Percentiles rank a stretch among this genome's conserved stretches.
These are phyloP conservation scores for Cucumis melo DNA, from an alignment of 306 rosid genomes.

Conservation along the genomic window DNA sequence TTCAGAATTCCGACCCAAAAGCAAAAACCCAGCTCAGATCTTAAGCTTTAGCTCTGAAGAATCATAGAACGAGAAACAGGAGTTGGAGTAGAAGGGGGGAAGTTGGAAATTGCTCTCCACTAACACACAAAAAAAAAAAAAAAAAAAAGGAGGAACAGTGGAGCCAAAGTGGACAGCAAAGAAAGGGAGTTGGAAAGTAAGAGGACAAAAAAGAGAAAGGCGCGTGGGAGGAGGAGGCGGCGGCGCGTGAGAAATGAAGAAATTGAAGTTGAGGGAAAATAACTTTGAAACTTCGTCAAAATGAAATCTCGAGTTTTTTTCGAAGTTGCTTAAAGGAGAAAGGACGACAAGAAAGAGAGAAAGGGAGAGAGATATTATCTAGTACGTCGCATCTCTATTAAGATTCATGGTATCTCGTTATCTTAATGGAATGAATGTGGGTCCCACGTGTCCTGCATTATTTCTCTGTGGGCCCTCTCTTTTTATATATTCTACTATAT, in stretches of 20 bases:
- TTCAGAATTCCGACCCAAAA: neutral
- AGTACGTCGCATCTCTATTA: neutral
- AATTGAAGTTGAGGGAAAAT: neutral
- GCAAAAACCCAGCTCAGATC: neutral
- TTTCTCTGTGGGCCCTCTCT: neutral
- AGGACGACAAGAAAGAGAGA: neutral
- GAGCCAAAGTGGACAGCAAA: neutral
- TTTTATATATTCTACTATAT: too few species aligned
- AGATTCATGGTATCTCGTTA: slow-evolving; percentile 3
- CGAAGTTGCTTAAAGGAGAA: neutral
- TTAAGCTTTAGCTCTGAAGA: neutral
- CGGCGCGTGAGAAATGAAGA: neutral
- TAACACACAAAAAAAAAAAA: too few species aligned
- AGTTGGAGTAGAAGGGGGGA: neutral
- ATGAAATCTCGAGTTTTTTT: neutral
- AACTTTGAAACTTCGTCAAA: neutral
- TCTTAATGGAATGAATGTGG: neutral
- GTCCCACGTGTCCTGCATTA: neutral
- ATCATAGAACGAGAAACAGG: neutral
- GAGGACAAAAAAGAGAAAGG: neutral
- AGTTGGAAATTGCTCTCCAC: neutral
- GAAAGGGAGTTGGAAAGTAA: neutral
- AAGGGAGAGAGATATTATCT: neutral
- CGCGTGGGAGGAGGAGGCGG: neutral
- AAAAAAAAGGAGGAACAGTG: slow-evolving; percentile 3